Percentiles rank a stretch among this genome's conserved stretches.
These are phyloP conservation scores for Phytophthora foliorum DNA, from an alignment of 352 stramenopile genomes.

Conservation along the genomic window DNA sequence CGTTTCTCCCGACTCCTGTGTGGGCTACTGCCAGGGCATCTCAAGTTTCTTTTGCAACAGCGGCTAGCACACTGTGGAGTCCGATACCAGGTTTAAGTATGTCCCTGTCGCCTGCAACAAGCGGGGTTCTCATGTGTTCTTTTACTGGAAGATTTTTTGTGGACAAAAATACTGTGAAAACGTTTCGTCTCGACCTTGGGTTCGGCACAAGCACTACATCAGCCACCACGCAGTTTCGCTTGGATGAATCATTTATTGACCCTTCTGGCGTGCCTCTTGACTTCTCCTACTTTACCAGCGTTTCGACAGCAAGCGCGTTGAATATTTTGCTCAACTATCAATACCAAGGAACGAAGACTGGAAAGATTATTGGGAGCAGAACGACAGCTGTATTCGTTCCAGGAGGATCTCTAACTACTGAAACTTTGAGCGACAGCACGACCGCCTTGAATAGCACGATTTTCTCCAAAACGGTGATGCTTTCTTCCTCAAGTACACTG, in stretches of 20 bases:
- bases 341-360: constrained; percentile 51
- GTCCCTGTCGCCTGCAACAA: constrained; percentile 18
- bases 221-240: constrained; percentile 31
- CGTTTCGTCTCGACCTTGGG: constrained; percentile 57
- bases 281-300: constrained; percentile 49
- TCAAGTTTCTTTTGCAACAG: constrained; percentile 38
- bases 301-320: constrained; percentile 16
- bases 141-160: constrained; percentile 68
- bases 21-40: constrained; percentile 29
- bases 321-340: constrained; percentile 46
- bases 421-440: constrained; percentile 31
- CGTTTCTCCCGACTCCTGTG: constrained; percentile 45
- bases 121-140: constrained; percentile 53
- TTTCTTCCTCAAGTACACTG: constrained; percentile 47
- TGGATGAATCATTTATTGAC: constrained; percentile 60
- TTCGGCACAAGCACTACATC: constrained; percentile 35
- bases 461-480: constrained; percentile 42
- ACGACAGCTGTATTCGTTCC: constrained; percentile 48
- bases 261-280: constrained; percentile 55
- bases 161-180: constrained; percentile 55
- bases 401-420: constrained; percentile 35
- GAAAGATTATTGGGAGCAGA: constrained; percentile 57
- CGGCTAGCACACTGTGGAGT: constrained; percentile 44
- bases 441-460: constrained; percentile 26
- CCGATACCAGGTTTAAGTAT: constrained; percentile 42